These are phyloP conservation scores for Suhomyces kilbournensis DNA, from an alignment of 805 yeast species.

Conservation along the genomic window DNA sequence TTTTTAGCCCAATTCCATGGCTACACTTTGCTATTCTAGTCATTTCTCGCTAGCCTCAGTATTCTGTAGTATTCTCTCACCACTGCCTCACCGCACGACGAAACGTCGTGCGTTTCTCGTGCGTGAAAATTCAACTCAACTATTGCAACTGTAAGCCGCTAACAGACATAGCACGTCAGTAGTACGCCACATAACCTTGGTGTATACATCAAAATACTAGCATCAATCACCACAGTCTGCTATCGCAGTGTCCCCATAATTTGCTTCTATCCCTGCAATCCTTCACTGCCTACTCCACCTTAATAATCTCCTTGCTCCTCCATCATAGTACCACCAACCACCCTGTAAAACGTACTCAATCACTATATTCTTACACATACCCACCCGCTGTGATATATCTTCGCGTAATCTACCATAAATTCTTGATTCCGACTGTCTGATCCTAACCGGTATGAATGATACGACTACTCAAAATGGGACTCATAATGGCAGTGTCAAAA, in stretches of 20 bases:
- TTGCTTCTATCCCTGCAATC: background rate
- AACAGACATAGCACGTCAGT: background rate
- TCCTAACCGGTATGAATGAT: background rate
- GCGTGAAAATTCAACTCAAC: background rate
- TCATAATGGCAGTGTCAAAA: background rate
- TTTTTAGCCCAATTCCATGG: no score
- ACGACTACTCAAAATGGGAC: conserved; percentile 1
- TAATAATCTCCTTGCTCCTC: background rate
- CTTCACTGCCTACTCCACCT: background rate
- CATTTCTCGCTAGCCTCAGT: no score
- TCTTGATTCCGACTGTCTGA: background rate
- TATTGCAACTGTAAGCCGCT: background rate
- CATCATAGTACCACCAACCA: background rate
- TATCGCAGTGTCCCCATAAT: background rate
- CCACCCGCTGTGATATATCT: background rate
- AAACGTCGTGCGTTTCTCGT: no score
- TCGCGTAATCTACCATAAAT: background rate
- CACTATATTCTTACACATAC: background rate
- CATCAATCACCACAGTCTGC: background rate
- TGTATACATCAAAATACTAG: background rate
- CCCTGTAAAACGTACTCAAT: background rate
- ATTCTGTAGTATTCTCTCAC: no score
- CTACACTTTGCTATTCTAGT: no score
- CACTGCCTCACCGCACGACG: background rate
- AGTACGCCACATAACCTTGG: background rate